Evolutionary conservation across 768 basidiomycete genomes (phyloP).

Genomic region (Zangia roseola): DNA sequence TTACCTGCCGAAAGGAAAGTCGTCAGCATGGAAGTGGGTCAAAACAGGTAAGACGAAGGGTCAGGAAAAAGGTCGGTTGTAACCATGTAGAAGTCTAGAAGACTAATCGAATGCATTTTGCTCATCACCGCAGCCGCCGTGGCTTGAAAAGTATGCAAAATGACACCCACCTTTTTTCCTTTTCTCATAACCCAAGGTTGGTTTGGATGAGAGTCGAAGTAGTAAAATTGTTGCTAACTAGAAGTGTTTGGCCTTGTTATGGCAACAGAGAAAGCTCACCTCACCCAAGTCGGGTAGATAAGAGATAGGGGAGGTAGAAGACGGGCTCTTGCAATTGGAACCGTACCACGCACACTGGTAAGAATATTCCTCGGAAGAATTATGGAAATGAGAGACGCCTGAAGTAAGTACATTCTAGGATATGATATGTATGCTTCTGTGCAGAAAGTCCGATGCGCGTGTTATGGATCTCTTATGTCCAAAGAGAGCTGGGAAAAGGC

Average conservation of each 20-base stretch:
- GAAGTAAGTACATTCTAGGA: constrained; percentile 17
- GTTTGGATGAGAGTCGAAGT: not conserved
- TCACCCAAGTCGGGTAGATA: too few relatives aligned
- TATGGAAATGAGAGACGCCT: constrained; percentile 6
- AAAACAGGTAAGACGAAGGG: not conserved
- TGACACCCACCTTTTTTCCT: constrained; percentile 11
- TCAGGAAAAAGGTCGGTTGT: constrained; percentile 36
- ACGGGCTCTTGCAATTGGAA: not conserved
- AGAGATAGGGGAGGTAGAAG: too few relatives aligned
- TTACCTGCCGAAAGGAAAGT: constrained; percentile 4
- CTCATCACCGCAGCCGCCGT: constrained; percentile 42
- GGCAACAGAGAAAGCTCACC: too few relatives aligned
- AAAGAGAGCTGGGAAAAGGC: constrained; percentile 3
- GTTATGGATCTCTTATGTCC: constrained; percentile 11
- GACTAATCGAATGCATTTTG: constrained; percentile 87
- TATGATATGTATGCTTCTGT: constrained; percentile 6
- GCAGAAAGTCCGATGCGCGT: constrained; percentile 12
- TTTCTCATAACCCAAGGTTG: not conserved
- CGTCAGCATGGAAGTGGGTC: constrained; percentile 10
- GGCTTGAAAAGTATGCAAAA: not conserved
- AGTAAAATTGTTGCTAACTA: not conserved
- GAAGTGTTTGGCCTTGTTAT: constrained; percentile 17
- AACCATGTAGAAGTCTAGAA: constrained; percentile 84
- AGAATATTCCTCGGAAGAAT: constrained; percentile 5
- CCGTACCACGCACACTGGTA: not conserved